Base-by-base conservation (phyloP, 148 eudicot species). In the Euryodendron excelsum region DNA sequence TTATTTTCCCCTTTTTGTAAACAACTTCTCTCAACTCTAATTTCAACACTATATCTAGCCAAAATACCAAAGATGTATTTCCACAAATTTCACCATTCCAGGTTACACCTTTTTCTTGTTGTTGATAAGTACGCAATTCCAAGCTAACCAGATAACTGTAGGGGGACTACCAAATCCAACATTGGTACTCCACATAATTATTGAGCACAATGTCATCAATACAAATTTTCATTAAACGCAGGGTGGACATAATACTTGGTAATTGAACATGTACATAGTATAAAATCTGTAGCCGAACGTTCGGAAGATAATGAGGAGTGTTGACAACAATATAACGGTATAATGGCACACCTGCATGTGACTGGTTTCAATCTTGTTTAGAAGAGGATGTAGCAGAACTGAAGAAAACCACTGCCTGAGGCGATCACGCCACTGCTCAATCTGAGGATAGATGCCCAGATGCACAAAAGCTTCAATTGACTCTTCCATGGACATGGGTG, bases 341-440 rank as follows among this genome's bases (percentile, higher is more conserved):
- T 3, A n/a, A n/a, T n/a, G n/a, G n/a, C n/a, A 48, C 52, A 95
- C 99, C 97, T 91, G 90, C 67, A 79, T 73, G 80, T 95, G 99
- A 80, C 99, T 95, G 65, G 82, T 88, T 66, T 91, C 92, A 70
- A 95, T 93, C 80, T 91, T 95, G 66, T 75, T 60, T 20, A 93
- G 91, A 50, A 95, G 78, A 86, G 99, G 99, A 80, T 81, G 80
- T 17, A 95, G 88, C 76, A 93, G 60, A 83, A 86, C 89, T 44
- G 89, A 89, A 79, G 99, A 93, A 90, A 95, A 95, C 97, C 97
- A 95, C 81, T 95, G 99, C 81, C 99, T 88, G 47, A 95, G 91
- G 74, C 79, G 84, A 78, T 95, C 99, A 72, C 94, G 91, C 99
- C 99, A 95, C 78, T 84, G 86, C 85, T 95, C 99, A 78, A 95